Percentiles rank a stretch among this genome's conserved stretches.
Evolutionary conservation across 345 rosid genomes (phyloP).

Genomic region (Hirschfeldia incana): DNA sequence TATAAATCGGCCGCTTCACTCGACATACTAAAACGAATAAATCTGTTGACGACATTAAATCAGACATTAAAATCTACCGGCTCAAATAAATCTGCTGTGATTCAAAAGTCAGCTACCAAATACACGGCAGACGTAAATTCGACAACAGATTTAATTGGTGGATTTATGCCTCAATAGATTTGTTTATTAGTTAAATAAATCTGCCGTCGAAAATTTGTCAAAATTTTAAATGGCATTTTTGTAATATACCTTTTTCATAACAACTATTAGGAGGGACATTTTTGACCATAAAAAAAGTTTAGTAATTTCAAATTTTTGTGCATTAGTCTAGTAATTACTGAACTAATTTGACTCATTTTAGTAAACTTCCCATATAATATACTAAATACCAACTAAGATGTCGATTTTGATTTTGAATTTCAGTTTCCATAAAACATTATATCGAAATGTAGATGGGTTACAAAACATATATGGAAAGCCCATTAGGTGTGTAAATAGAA

Average conservation of each 20-base stretch:
- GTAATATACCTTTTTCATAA: too few species aligned
- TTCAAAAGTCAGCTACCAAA: background rate
- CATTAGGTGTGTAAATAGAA: too few species aligned
- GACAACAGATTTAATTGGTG: background rate
- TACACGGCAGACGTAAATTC: background rate
- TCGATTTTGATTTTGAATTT: too few species aligned
- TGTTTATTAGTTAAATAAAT: background rate
- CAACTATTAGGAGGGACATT: background rate
- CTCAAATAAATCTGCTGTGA: background rate
- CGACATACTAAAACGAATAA: background rate
- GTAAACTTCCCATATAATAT: too few species aligned
- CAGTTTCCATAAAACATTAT: too few species aligned
- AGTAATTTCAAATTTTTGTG: too few species aligned
- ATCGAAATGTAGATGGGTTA: too few species aligned
- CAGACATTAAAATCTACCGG: background rate
- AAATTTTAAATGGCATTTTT: background rate
- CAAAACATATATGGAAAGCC: too few species aligned
- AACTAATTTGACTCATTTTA: too few species aligned
- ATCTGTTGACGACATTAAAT: background rate
- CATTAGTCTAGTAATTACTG: too few species aligned
- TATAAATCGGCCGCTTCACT: background rate
- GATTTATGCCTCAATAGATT: too few species aligned
- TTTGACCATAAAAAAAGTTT: background rate
- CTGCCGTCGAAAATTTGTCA: background rate
- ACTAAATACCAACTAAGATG: too few species aligned